phyloP scores from a whole-genome alignment of 2,329 filamentous ascomycete genomes.

The Blumeria hordei region DNA sequence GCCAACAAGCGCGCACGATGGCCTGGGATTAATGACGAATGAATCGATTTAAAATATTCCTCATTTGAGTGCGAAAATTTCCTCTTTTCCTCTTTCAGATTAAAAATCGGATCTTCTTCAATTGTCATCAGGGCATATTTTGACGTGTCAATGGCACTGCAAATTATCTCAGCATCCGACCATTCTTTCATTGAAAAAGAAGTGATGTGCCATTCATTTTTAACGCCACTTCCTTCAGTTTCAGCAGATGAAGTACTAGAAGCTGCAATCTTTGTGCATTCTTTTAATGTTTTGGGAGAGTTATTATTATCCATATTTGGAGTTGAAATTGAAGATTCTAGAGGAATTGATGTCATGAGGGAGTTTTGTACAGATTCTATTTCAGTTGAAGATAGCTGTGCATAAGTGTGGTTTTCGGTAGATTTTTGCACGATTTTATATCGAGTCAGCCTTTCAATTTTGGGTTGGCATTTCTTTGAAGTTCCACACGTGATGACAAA shows the following conservation, averaged over 20 bases:
- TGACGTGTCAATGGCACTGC: conserved; percentile 51
- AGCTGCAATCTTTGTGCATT: background rate
- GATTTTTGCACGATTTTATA: conserved; percentile 17
- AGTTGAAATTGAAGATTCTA: background rate
- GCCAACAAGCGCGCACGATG: conserved; percentile 62
- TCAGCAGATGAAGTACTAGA: too few relatives aligned
- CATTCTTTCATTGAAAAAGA: conserved; percentile 35
- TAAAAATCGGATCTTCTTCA: conserved; percentile 54
- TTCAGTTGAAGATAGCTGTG: too few relatives aligned
- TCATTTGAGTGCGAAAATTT: conserved; percentile 10
- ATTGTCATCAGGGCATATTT: conserved; percentile 44
- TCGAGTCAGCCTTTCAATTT: conserved; percentile 32
- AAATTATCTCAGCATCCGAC: conserved; percentile 36
- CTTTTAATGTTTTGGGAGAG: background rate
- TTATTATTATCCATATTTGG: background rate
- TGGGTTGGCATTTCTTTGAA: conserved; percentile 15
- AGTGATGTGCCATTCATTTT: conserved; percentile 34
- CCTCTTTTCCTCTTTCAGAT: conserved; percentile 24
- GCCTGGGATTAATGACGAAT: conserved; percentile 37
- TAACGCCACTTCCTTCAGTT: too few relatives aligned
- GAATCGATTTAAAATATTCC: conserved; percentile 6
- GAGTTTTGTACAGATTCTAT: conserved; percentile 2
- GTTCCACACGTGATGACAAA: conserved; percentile 48
- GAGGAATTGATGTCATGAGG: background rate
- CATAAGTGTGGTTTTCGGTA: conserved; percentile 4